A percentile compares a stretch with the other conserved stretches of the same genome.
phyloP scores from a whole-genome alignment of 768 basidiomycete genomes.

The Lepiota venenata region DNA sequence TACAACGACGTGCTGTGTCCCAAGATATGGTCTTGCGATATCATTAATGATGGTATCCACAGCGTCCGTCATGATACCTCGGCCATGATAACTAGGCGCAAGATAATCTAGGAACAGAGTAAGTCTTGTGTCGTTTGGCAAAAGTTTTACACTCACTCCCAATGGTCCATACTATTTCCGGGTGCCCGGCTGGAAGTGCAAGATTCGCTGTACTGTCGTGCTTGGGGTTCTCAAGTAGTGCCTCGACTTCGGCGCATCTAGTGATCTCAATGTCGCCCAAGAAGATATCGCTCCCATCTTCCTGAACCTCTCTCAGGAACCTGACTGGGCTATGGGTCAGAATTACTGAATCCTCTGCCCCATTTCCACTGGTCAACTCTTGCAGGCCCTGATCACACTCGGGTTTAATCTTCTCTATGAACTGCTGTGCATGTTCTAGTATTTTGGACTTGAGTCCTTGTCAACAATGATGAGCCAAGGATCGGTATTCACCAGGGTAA shows the following conservation, averaged over 20 bases:
- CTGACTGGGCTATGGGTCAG: constrained; percentile 43
- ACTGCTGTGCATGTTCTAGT: constrained; percentile 25
- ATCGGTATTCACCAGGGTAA: constrained; percentile 21
- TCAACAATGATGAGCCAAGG: not conserved
- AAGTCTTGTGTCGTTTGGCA: not conserved
- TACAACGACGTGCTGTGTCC: constrained; percentile 38
- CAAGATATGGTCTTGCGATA: constrained; percentile 67
- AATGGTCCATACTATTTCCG: constrained; percentile 38
- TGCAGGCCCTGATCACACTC: constrained; percentile 24
- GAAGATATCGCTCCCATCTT: constrained; percentile 48
- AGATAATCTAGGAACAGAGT: constrained; percentile 20
- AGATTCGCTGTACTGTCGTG: constrained; percentile 38
- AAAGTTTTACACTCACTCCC: constrained; percentile 18
- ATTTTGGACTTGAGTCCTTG: not conserved
- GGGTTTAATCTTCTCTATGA: constrained; percentile 20
- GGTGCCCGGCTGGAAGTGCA: constrained; percentile 40
- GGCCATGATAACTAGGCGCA: constrained; percentile 22
- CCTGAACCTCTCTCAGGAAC: constrained; percentile 46
- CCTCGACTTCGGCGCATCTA: constrained; percentile 29
- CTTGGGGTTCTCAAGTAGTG: constrained; percentile 20
- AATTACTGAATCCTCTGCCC: constrained; percentile 20
- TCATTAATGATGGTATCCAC: constrained; percentile 45
- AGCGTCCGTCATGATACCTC: constrained; percentile 61
- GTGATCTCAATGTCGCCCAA: constrained; percentile 42
- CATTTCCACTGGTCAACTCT: constrained; percentile 24